phyloP scores from a whole-genome alignment of 352 stramenopile species.

The Globisporangium emineosum region DNA sequence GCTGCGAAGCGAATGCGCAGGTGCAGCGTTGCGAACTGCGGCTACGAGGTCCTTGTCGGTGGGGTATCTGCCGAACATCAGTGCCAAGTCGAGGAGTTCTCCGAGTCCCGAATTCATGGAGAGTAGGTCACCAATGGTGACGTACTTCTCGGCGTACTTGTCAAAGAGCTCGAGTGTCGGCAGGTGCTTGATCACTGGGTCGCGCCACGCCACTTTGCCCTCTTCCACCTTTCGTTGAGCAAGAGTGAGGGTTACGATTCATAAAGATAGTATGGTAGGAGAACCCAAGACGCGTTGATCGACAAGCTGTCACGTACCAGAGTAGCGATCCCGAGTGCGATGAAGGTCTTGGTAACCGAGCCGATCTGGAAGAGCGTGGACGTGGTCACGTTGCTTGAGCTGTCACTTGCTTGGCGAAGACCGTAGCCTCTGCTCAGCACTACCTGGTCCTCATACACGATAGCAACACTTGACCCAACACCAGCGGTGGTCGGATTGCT shows the following conservation, averaged over 20 bases:
- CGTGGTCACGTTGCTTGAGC: constrained; percentile 28
- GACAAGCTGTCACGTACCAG: neutral
- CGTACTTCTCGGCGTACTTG: constrained; percentile 38
- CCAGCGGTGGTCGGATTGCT: constrained; percentile 31
- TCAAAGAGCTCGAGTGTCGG: constrained; percentile 48
- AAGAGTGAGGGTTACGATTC: neutral
- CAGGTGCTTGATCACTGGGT: constrained; percentile 54
- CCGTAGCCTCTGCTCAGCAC: constrained; percentile 42
- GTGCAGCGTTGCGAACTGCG: constrained; percentile 34
- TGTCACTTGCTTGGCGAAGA: constrained; percentile 32
- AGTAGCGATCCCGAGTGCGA: constrained; percentile 31
- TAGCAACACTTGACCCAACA: constrained; percentile 36
- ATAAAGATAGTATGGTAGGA: neutral
- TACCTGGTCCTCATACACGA: constrained; percentile 54
- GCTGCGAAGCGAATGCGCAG: constrained; percentile 37
- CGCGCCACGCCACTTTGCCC: constrained; percentile 42
- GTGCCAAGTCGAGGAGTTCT: neutral
- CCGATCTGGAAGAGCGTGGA: constrained; percentile 68
- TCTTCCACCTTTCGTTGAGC: constrained; percentile 36
- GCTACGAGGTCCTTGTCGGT: constrained; percentile 38
- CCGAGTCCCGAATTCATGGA: constrained; percentile 18
- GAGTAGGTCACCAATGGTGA: constrained; percentile 42
- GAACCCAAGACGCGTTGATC: too few relatives aligned
- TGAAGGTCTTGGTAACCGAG: constrained; percentile 65
- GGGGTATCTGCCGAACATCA: constrained; percentile 15